Conservation (phyloP, 2,329 filamentous ascomycete species). For the Cladosporium sp. region DNA sequence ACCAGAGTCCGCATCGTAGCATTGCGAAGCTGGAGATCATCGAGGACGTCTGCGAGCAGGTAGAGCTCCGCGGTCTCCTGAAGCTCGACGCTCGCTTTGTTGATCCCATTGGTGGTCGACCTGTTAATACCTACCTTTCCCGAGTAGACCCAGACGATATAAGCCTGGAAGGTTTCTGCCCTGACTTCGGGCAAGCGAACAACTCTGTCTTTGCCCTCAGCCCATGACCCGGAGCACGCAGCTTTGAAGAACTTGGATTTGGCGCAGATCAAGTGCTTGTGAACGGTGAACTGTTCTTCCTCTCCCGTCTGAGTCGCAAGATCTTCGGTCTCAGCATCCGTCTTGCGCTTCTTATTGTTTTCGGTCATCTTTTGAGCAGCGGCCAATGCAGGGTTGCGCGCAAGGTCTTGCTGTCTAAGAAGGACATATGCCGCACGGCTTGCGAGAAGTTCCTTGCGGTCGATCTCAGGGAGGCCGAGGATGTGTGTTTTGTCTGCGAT, state of each 20-base stretch:
- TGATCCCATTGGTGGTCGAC: too few relatives aligned
- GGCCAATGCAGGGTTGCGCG: not conserved
- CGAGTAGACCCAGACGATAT: not conserved
- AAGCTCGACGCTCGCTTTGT: too few relatives aligned
- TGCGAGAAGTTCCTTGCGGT: not conserved
- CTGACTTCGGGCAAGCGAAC: slow-evolving; percentile 13
- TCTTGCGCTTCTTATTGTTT: not conserved
- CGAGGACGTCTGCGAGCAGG: not conserved
- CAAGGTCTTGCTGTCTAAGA: not conserved
- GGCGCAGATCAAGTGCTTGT: slow-evolving; percentile 21
- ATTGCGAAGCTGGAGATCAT: not conserved
- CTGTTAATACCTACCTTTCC: not conserved
- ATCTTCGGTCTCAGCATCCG: not conserved
- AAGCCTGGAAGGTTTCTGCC: not conserved
- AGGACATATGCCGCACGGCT: not conserved
- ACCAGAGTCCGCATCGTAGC: not conserved
- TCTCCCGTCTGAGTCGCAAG: not conserved
- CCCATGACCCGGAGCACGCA: slow-evolving; percentile 19
- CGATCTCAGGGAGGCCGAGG: not conserved
- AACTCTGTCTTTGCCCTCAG: slow-evolving; percentile 4
- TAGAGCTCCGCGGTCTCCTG: not conserved
- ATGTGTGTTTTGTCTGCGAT: not conserved
- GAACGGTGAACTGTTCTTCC: not conserved
- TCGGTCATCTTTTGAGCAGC: not conserved
- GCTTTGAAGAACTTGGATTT: slow-evolving; percentile 23